phyloP scores from a whole-genome alignment of 1,284 basidiomycete species.

The Agaricales sp. region DNA sequence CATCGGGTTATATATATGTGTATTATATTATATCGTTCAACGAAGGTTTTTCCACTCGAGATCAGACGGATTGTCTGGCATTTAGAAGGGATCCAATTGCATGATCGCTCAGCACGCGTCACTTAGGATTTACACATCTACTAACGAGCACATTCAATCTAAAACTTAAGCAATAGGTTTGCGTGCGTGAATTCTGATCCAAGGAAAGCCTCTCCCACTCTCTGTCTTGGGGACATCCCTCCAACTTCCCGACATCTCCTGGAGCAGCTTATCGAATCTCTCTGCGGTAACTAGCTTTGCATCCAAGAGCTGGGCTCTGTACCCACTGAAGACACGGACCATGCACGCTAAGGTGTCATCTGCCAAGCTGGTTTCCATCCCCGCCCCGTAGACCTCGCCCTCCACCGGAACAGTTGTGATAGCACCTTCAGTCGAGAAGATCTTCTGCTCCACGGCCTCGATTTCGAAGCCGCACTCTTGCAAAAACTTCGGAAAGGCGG shows the following conservation, averaged over 20 bases:
- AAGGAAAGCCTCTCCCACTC: too few species aligned
- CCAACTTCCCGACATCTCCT: neutral
- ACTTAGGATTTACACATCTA: too few species aligned
- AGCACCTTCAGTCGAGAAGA: neutral
- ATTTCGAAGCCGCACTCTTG: neutral
- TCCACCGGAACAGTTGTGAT: too few species aligned
- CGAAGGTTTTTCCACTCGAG: too few species aligned
- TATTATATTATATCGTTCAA: too few species aligned
- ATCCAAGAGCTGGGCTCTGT: neutral
- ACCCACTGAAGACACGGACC: neutral
- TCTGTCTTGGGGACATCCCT: neutral
- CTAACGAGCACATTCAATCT: too few species aligned
- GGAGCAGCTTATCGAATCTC: neutral
- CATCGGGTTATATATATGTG: too few species aligned
- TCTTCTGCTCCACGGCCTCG: neutral
- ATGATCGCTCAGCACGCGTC: too few species aligned
- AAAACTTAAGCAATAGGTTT: too few species aligned
- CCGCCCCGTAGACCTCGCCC: too few species aligned
- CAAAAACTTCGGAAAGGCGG: neutral
- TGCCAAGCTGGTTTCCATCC: neutral
- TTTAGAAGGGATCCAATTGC: too few species aligned
- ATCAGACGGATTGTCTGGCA: too few species aligned
- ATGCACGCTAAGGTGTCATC: neutral
- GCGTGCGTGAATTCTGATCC: neutral
- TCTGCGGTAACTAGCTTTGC: neutral